phyloP scores from a whole-genome alignment of 176 grass and related monocot genomes.

The Aechmea fasciata region DNA sequence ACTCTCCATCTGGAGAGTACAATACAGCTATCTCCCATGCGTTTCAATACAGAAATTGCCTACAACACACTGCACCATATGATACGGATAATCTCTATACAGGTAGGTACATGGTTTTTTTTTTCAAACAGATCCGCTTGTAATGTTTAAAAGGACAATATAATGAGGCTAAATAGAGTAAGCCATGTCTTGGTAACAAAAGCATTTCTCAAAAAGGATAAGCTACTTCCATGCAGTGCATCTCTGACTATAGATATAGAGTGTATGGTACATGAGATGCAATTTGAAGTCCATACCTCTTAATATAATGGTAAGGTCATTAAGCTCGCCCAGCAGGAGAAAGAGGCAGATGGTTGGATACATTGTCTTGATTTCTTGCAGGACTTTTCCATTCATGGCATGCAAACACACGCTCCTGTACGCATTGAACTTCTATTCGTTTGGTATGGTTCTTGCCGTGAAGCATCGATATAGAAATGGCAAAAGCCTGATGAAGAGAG shows the following conservation, averaged over 20 bases:
- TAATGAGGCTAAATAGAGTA: neutral
- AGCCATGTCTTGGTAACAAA: neutral
- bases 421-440: slow-evolving; percentile 20
- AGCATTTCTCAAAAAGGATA: neutral
- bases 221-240: slow-evolving; percentile 6
- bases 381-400: slow-evolving; percentile 28
- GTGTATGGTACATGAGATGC: slow-evolving; percentile 30
- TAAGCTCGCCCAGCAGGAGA: slow-evolving; percentile 84
- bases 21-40: neutral
- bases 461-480: slow-evolving; percentile 68
- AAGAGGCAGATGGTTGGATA: slow-evolving; percentile 56
- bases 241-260: slow-evolving; percentile 18
- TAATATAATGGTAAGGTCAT: slow-evolving; percentile 19
- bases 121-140: neutral
- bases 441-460: slow-evolving; percentile 35
- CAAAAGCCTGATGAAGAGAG: slow-evolving; percentile 66
- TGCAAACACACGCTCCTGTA: slow-evolving; percentile 28
- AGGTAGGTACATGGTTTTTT: neutral
- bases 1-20: neutral
- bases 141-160: neutral
- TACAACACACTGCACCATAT: neutral
- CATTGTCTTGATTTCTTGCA: slow-evolving; percentile 38
- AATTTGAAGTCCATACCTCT: slow-evolving; percentile 11
- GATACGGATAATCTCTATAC: neutral
- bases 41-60: too few relatives aligned